Evolutionary conservation across 179 eudicot genomes (phyloP), one percentile per base, ranked within the genome.

Genomic region (Gypsophila paniculata): DNA sequence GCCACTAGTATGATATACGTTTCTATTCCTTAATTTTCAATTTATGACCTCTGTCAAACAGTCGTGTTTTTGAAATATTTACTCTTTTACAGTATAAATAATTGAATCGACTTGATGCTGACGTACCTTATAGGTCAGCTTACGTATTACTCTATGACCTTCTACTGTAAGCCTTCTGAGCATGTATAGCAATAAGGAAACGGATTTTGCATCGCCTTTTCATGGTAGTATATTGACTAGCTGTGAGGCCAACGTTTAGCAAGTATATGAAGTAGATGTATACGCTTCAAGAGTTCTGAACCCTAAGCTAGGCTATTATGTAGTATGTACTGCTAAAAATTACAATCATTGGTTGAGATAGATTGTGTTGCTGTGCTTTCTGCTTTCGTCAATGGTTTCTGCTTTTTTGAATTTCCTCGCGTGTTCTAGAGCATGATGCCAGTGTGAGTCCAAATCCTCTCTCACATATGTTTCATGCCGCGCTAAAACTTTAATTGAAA

Each of bases 1-100:
- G 79, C 90, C 83, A 19, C 63, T 77, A 80, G 96, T 90, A 85
- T 44, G 71, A 11, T 53, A 65, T 62, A 34, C 13, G 21, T 52
- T 21, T 57, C 21, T 44, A 18, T 14, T 36, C 10, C 32, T 74
- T 68, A 42, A 42, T 42, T 6, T 6, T 42, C 6, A 42, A 36
- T 39, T 66, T 42, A 69, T 44, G 39, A 29, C 63, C 8, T 34
- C 65, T 29, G 34, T 46, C 4, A 14, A 26, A n/a, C 15, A 19
- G 23, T 2, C 25, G 14, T 34, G 18, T 38, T 36, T 69, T 12
- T 17, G 51, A 53, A 32, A 61, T 69, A 2, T 49, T 29, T 25
- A 38, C 34, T 46, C 17, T 61, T 23, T 8, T 22, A 10, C n/a
- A n/a, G n/a, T n/a, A 42, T 7, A 38, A 7, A 12, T 8, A 36